Evolutionary conservation across 164 flowering plant genomes (phyloP), one percentile per base, ranked within the genome.

Genomic region (Chimonanthus salicifolius): DNA sequence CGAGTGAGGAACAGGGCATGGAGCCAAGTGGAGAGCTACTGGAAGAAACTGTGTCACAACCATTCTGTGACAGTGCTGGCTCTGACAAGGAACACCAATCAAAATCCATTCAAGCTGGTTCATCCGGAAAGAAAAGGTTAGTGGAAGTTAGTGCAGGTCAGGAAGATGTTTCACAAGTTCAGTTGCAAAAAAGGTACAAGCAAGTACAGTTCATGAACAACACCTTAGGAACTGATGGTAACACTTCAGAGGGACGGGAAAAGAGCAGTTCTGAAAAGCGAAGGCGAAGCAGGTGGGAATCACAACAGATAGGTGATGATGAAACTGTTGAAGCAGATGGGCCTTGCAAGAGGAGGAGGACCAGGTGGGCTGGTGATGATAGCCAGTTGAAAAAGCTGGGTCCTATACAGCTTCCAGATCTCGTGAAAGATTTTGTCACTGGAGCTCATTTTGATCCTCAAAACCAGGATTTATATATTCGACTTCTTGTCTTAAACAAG

Each of bases 371-470:
- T 60, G 64, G 7, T 70, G 80, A 76, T 50, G 79, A 63, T 45
- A 71, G 80, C 4, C 75, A 63, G 62, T 45, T 82, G 3, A 85
- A 80, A 78, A 74, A 80, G 72, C 73, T 85, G 66, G 88, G 88
- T 46, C 85, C 86, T 20, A 69, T 85, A 69, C 81, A 85, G 46
- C 77, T 84, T 47, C 84, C 88, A 7, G 75, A 80, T 71, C 79
- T 82, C 48, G 62, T 70, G 65, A 70, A 74, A 49, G 66, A 49
- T 16, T 15, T 63, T 54, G 67, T 21, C 62, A 63, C 3, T 47
- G 71, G 63, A 43, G 33, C 67, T 8, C 66, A 78, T 3, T 9
- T 18, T 3, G 80, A 79, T 67, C 72, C 74, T 62, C 80, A 82
- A 73, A 45, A 79, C 16, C 72, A 45, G 46, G 43, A 66, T 46